These are phyloP conservation scores for Cladophialophora immunda DNA, from an alignment of 2,329 filamentous ascomycete genomes.

Conservation along the genomic window DNA sequence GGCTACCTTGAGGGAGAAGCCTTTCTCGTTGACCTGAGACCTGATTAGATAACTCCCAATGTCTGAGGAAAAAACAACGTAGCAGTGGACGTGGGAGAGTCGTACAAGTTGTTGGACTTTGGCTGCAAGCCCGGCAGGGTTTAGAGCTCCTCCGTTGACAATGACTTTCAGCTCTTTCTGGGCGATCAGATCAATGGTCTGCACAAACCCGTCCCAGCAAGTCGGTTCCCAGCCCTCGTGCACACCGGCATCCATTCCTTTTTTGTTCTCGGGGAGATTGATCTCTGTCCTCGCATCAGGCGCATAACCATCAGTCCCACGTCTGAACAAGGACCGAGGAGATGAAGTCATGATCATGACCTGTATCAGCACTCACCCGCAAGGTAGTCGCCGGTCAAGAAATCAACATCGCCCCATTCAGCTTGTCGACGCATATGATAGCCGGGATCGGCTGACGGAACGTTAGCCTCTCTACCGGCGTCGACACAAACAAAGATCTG, in stretches of 20 bases:
- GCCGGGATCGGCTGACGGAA: constrained; percentile 31
- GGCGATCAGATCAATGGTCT: constrained; percentile 12
- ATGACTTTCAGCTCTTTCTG: constrained; percentile 27
- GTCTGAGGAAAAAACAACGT: neutral
- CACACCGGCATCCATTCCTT: constrained; percentile 23
- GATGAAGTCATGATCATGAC: neutral
- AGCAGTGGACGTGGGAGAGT: neutral
- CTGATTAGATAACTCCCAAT: neutral
- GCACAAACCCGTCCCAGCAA: constrained; percentile 6
- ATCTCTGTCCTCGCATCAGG: constrained; percentile 36
- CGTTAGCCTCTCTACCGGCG: neutral
- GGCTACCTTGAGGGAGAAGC: constrained; percentile 10
- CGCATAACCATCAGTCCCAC: neutral
- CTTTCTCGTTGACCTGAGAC: constrained; percentile 3
- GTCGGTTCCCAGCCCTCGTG: constrained; percentile 34
- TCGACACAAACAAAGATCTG: neutral
- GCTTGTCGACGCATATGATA: constrained; percentile 17
- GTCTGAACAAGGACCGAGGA: neutral
- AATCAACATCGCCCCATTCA: constrained; percentile 40
- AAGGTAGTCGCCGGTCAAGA: constrained; percentile 47
- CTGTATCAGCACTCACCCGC: constrained; percentile 36
- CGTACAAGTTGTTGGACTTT: constrained; percentile 21
- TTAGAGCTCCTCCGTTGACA: constrained; percentile 36
- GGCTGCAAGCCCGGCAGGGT: constrained; percentile 13
- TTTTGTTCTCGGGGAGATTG: constrained; percentile 32